Base-by-base conservation (phyloP, 305 asterid genomes). In the Fraxinus nigra region DNA sequence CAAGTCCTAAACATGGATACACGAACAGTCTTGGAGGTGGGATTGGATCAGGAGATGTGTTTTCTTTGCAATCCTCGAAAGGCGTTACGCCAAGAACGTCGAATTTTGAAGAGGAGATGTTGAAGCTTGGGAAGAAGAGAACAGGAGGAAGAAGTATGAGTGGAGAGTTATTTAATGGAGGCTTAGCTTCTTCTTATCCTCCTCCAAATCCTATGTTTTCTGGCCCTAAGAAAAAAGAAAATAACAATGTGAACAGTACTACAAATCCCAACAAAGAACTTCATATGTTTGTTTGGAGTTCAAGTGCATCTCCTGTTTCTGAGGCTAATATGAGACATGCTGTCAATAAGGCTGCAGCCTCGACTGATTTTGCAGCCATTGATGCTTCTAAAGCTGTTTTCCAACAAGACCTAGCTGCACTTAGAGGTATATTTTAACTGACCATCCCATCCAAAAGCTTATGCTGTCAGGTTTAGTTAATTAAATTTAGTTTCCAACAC, bases 211-310 rank as follows among this genome's bases (percentile, higher is more conserved):
- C 98, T 0, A 82, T 92, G 95, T 92, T 90, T 63, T 83, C 97
- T 1, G 92, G 90, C 1, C 86, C 83, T 0, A 88, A 89, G 89
- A 90, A 89, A 56, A 92, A 92, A 82, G 98, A 92, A 18, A 84
- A 85, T 37, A 38, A 73, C 16, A 78, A 61, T 5, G 72, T 1
- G 28, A 81, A 24, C 35, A 84, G 18, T 13, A 54, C 26, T 20
- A 77, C 24, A 20, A 80, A 82, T 84, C 88, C 85, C 0, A 88
- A 88, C 37, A 95, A 95, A 87, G 98, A 95, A 81, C 94, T 95
- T 33, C 97, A 95, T 72, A 95, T 95, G 98, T 94, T 92, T 80
- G 98, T 95, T 40, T 95, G 99, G 99, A 95, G 99, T 70, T 95
- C 98, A 54, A 94, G 97, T 80, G 96, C 99, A 51, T 93, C 99